Percentiles rank a stretch among this genome's conserved stretches.
phyloP scores from a whole-genome alignment of 805 yeast species.

The Candida wancherniae region DNA sequence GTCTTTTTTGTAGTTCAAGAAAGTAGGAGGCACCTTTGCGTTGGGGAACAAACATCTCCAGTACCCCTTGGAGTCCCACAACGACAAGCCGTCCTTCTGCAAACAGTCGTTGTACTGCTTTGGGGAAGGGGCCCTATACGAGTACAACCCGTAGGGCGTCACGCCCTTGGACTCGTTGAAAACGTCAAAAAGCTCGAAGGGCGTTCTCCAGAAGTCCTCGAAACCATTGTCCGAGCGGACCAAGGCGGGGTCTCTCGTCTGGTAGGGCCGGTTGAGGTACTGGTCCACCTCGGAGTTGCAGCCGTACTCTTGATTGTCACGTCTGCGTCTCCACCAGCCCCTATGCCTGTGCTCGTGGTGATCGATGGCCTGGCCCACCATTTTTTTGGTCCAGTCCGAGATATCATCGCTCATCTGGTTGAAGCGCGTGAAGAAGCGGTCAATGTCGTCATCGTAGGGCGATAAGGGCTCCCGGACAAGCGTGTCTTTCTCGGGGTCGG shows the following conservation, averaged over 20 bases:
- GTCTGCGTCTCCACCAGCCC: slow-evolving; percentile 7
- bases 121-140: slow-evolving; percentile 55
- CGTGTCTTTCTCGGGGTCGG: too few relatives aligned
- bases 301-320: slow-evolving; percentile 2
- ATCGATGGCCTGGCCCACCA: slow-evolving; percentile 18
- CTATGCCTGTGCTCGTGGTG: slow-evolving; percentile 1
- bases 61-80: slow-evolving; percentile 80
- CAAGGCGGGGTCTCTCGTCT: slow-evolving; percentile 10
- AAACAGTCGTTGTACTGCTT: slow-evolving; percentile 59
- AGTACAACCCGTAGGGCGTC: slow-evolving; percentile 44
- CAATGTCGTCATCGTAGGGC: slow-evolving; percentile 21
- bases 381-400: slow-evolving; percentile 22
- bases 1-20: slow-evolving; percentile 24
- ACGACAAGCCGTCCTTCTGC: slow-evolving; percentile 60
- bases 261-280: slow-evolving; percentile 21
- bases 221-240: background rate
- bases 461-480: slow-evolving; percentile 9
- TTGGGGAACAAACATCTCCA: slow-evolving; percentile 90
- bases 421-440: slow-evolving; percentile 20
- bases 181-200: slow-evolving; percentile 10
- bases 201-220: slow-evolving; percentile 3
- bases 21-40: slow-evolving; percentile 28
- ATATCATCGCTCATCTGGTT: slow-evolving; percentile 23
- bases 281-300: slow-evolving; percentile 8
- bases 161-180: slow-evolving; percentile 19